Percentiles rank a stretch among this genome's conserved stretches.
Evolutionary conservation across 2,329 filamentous ascomycete genomes (phyloP).

Genomic region (Arthrobotrys sphaeroides): DNA sequence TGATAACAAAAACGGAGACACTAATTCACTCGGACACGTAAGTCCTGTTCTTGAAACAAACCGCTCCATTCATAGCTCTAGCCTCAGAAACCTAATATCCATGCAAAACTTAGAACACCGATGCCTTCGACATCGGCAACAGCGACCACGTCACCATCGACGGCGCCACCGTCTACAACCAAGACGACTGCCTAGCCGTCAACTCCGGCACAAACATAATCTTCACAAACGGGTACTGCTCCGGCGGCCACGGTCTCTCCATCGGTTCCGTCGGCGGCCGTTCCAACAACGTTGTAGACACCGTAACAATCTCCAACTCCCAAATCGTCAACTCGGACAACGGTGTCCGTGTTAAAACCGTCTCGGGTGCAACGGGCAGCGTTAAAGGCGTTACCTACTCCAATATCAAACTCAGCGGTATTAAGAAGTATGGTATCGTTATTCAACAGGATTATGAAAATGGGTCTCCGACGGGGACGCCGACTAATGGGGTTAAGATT

Average conservation of each 20-base stretch:
- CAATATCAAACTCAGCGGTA: constrained; percentile 61
- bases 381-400: constrained; percentile 64
- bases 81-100: background rate
- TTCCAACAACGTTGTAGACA: constrained; percentile 66
- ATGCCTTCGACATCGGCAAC: constrained; percentile 69
- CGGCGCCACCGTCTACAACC: constrained; percentile 68
- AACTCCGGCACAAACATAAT: constrained; percentile 67
- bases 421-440: constrained; percentile 21
- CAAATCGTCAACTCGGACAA: constrained; percentile 67
- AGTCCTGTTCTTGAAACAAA: no score
- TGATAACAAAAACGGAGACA: constrained; percentile 59
- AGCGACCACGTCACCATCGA: constrained; percentile 66
- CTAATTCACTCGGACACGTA: constrained; percentile 43
- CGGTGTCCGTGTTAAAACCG: constrained; percentile 67
- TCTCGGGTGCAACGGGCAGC: constrained; percentile 63
- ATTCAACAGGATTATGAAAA: constrained; percentile 65
- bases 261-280: constrained; percentile 65
- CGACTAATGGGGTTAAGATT: constrained; percentile 67
- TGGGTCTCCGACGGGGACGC: constrained; percentile 63
- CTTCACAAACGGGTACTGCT: constrained; percentile 64
- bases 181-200: constrained; percentile 71
- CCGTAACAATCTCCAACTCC: constrained; percentile 65
- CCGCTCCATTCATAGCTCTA: no score
- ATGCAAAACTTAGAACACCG: constrained; percentile 65
- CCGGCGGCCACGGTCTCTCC: constrained; percentile 63